Base-by-base conservation (phyloP, 1,284 basidiomycete genomes). In the Leccinum solheimii region DNA sequence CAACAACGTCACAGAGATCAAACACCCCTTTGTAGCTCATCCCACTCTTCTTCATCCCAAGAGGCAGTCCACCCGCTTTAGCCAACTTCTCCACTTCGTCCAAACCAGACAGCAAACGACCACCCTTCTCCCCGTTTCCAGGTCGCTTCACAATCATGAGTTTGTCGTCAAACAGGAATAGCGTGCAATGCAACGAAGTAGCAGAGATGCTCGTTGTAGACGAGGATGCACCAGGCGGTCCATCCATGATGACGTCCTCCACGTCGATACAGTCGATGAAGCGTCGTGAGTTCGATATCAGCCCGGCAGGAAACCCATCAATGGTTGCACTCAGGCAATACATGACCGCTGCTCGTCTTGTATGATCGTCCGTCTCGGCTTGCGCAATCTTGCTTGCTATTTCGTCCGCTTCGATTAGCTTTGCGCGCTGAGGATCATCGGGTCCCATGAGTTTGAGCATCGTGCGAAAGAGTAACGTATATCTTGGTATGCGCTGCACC, bases 401-500 rank as follows among this genome's bases (percentile, higher is more conserved):
- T 57, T 91, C 88, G 66, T 92, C 88, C 1, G 95, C 94, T 69
- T 96, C 92, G n/a, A 88, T 77, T 14, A 99, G 80, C 69, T 91
- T 91, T 3, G 83, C 81, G n/a, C 91, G 84, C 69, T 95, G 93
- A 2, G 86, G 82, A 68, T 96, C 93, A 52, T 82, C 80, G 0
- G 84, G 83, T 11, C 84, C 83, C 90, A 96, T 92, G 69, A 90
- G 84, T 75, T 95, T 95, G 68, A 94, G 81, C 89, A 97, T 96
- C 2, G 83, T 88, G 66, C 94, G 90, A 76, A 98, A 94, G 65
- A 99, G 83, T 26, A 99, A 82, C 2, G 94, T 97, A 77, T 99
- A 99, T 60, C 97, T 84, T 1, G 97, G 96, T 66, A 99, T 94
- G 30, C 97, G 89, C 75, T 99, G 97, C n/a, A 98, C 94, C n/a